Base-by-base conservation (phyloP, 129 eudicot species). In the Escallonia rubra region DNA sequence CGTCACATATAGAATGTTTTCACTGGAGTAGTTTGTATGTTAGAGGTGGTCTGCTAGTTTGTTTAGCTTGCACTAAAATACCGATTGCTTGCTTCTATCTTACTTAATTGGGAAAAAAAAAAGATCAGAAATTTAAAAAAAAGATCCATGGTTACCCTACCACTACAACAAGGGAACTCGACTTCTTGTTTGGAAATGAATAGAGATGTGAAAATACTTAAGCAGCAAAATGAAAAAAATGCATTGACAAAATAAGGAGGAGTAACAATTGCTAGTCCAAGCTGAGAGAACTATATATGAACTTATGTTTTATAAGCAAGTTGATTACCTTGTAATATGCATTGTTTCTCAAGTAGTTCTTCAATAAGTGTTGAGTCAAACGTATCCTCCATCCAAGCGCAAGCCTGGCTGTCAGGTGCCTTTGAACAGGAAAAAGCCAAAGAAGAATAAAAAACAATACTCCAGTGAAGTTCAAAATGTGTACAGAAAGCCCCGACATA, bases 381-480 rank as follows among this genome's bases (percentile, higher is more conserved):
- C 95, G 90, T 63, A 93, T 86, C 77, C 99, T 86, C 99, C 99
- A 93, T 67, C 95, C 96, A 39, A 93, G 90, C 38, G 99, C 99
- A 67, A 93, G 88, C 75, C 86, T 78, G 49, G 96, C 80, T 43
- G 99, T 93, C 92, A 93, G 76, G 81, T 93, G 95, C 86, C 98
- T 93, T 79, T 61, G 23, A 81, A 56, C 72, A 43, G 69, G 70
- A 56, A 62, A 63, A 73, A 38, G 59, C 44, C 38, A 46, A 61
- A 57, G 34, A 58, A 5, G 12, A 40, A 23, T 51, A 53, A 55
- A 10, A 38, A 3, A 10, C 42, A 8, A 11, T 9, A 73, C 38
- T 58, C 10, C 2, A 8, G 1, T 10, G 5, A 57, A 23, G 61
- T 23, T 41, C 61, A 4, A 16, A 7, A 57, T 57, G 39, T 57